Base-by-base conservation (phyloP, 352 stramenopile species). In the Globisporangium middletonii region DNA sequence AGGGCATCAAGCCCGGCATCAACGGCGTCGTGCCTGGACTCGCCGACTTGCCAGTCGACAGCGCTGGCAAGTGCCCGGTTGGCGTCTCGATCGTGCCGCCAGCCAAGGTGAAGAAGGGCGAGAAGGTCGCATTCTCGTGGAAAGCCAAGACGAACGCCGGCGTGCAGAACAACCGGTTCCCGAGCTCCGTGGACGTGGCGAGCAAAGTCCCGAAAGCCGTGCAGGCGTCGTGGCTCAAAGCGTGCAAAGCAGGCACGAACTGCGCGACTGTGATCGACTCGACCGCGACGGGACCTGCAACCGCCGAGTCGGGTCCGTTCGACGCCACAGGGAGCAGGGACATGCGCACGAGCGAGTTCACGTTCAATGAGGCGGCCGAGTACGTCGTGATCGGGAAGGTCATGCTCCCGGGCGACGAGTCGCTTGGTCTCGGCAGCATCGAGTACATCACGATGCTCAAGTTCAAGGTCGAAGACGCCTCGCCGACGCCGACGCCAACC, bases 381-480 rank as follows among this genome's bases (percentile, higher is more conserved):
- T 92, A 79, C 63, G 71, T 89, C 42, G 61, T 92, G 44, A 72
- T 88, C 41, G 82, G 76, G 13, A 73, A 85, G 9, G 69, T 90
- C 37, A 66, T 71, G 15, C 55, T 92, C n/a, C 77, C 78, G 0
- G 78, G 78, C 11, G 62, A 62, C 51, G 53, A 65, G 12, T 54
- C 63, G 28, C 71, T 88, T 28, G 65, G 70, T 12, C 57, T 90
- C 18, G 73, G 61, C 61, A 75, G 69, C 26, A 72, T 70, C 33
- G 78, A 92, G 62, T 92, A 82, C 60, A 26, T 92, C 18, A 67
- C 73, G 12, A 85, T 92, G 60, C 68, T 79, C 56, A 89, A 79
- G 52, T 75, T 90, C 65, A 78, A 61, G 54, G 62, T 92, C 50
- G 72, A 87, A 38, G 77, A 79, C 12, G 67, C 66, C 1, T 68